These are phyloP conservation scores for Phaeoacremonium minimum DNA, from an alignment of 2,329 filamentous ascomycete species.

Conservation along the genomic window DNA sequence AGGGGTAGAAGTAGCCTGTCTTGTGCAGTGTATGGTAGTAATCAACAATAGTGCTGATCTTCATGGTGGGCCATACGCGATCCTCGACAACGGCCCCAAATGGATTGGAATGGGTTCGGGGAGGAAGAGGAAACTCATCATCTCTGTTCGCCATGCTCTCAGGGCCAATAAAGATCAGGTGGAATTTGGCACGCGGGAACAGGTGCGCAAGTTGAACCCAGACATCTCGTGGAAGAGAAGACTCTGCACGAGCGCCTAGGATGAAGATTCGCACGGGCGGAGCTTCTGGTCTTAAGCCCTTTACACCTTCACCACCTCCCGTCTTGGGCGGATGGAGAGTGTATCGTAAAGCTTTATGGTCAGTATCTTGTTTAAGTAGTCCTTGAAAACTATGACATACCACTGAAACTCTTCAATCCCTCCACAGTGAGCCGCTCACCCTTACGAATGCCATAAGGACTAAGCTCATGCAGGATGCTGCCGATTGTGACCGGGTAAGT, in stretches of 20 bases:
- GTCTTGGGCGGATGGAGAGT: slow-evolving; percentile 82
- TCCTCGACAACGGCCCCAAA: slow-evolving; percentile 95
- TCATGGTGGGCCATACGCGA: slow-evolving; percentile 81
- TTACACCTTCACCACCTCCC: slow-evolving; percentile 69
- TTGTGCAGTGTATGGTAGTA: slow-evolving; percentile 97
- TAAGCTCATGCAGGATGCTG: slow-evolving; percentile 89
- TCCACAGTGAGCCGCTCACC: slow-evolving; percentile 77
- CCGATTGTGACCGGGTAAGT: slow-evolving; percentile 92
- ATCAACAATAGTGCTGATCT: slow-evolving; percentile 96
- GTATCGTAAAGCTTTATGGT: slow-evolving; percentile 72
- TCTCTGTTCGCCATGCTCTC: slow-evolving; percentile 95
- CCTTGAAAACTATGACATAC: slow-evolving; percentile 41
- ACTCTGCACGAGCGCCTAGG: slow-evolving; percentile 93
- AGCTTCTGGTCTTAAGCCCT: slow-evolving; percentile 76
- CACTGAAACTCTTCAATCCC: slow-evolving; percentile 88
- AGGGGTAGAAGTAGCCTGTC: slow-evolving; percentile 85
- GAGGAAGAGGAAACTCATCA: slow-evolving; percentile 84
- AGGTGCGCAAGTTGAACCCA: slow-evolving; percentile 94
- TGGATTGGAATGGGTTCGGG: slow-evolving; percentile 79
- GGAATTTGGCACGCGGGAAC: slow-evolving; percentile 87
- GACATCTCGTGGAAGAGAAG: slow-evolving; percentile 85
- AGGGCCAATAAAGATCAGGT: slow-evolving; percentile 90
- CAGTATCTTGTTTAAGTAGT: slow-evolving; percentile 8
- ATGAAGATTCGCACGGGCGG: slow-evolving; percentile 91
- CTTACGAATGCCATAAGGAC: slow-evolving; percentile 78